Evolutionary conservation across 2,329 filamentous ascomycete genomes (phyloP).

Genomic region (Diaporthe helianthi): DNA sequence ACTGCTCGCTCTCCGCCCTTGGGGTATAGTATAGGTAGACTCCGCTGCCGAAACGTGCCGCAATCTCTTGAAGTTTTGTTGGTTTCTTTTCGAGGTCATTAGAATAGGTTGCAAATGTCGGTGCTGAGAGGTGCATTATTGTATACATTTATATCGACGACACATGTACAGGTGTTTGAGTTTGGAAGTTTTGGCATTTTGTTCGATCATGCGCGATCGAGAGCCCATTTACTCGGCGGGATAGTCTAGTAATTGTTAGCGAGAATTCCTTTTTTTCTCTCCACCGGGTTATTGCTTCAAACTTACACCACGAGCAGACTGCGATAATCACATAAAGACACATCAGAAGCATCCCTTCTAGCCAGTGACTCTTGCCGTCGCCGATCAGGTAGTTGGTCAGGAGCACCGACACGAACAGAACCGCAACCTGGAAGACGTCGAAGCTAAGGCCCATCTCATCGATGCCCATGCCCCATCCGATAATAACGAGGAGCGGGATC

Average conservation of each 20-base stretch:
- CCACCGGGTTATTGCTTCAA: not conserved
- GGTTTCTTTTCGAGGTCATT: constrained; percentile 4
- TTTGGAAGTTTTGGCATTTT: not conserved
- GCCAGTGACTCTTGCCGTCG: constrained; percentile 83
- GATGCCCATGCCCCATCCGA: constrained; percentile 77
- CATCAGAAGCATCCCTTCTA: constrained; percentile 79
- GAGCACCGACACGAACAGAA: constrained; percentile 82
- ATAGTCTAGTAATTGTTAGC: constrained; percentile 24
- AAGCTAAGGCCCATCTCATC: constrained; percentile 84
- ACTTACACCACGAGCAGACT: constrained; percentile 68
- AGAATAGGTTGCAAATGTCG: not conserved
- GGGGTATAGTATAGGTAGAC: constrained; percentile 8
- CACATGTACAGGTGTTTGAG: not conserved
- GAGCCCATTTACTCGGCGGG: constrained; percentile 10
- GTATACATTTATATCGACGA: constrained; percentile 16
- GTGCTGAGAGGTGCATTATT: constrained; percentile 10
- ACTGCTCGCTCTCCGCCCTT: not conserved
- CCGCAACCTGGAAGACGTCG: constrained; percentile 87
- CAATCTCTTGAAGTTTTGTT: not conserved
- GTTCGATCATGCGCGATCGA: not conserved
- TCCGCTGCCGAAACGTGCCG: constrained; percentile 17
- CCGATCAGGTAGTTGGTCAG: constrained; percentile 86
- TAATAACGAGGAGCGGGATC: constrained; percentile 76
- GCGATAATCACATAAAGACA: constrained; percentile 84
- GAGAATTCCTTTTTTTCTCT: not conserved